Evolutionary conservation across 176 grass and related monocot species (phyloP).

Genomic region (Echinochloa phyllopogon): DNA sequence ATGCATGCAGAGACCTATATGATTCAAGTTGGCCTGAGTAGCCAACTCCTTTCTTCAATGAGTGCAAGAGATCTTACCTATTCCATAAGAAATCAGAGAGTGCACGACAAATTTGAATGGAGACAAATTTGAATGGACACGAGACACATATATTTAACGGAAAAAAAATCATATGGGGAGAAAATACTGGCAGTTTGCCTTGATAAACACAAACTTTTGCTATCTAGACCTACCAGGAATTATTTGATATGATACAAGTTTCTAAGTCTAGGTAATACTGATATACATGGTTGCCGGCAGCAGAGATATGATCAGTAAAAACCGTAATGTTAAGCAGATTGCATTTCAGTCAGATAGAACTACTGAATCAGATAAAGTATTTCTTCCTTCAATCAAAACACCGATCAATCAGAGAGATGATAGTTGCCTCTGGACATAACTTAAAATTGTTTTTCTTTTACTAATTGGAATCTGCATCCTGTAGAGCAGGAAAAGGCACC

Average conservation of each 20-base stretch:
- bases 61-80: not conserved
- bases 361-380: not conserved
- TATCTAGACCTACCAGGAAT: not conserved
- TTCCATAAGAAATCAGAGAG: not conserved
- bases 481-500: conserved; percentile 11
- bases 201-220: not conserved
- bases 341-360: conserved; percentile 7
- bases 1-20: not conserved
- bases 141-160: not conserved
- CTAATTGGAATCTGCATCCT: conserved; percentile 6
- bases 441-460: conserved; percentile 3
- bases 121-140: not conserved
- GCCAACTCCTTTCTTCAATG: not conserved
- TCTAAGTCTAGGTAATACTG: not conserved
- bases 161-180: not conserved
- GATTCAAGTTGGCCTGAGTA: not conserved
- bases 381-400: not conserved
- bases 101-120: not conserved
- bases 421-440: conserved; percentile 23
- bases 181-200: not conserved
- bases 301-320: not conserved
- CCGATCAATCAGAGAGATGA: conserved; percentile 2
- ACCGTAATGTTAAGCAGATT: not conserved
- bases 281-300: not conserved
- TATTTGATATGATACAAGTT: not conserved